Conservation (phyloP, 2,329 filamentous ascomycete genomes). For the Calonectria hongkongensis region DNA sequence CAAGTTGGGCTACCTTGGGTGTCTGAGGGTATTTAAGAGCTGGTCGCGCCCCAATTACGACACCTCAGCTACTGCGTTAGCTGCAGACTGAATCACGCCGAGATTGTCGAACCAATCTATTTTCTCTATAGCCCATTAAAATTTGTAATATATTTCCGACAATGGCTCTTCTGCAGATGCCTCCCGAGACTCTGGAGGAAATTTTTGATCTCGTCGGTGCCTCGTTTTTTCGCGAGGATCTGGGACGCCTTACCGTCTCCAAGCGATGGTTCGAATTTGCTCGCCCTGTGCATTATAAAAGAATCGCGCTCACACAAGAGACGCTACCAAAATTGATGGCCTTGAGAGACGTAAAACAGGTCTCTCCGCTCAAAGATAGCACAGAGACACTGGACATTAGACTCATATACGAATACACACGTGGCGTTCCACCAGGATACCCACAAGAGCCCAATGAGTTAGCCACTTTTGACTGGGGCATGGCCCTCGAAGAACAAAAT, state of each 20-base stretch:
- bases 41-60: too few species aligned
- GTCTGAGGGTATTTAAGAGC: too few species aligned
- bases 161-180: constrained; percentile 47
- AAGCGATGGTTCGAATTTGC: constrained; percentile 49
- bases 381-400: constrained; percentile 42
- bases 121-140: neutral
- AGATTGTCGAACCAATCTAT: neutral
- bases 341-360: neutral
- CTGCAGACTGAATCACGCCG: too few species aligned
- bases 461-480: neutral
- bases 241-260: constrained; percentile 45
- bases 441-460: neutral
- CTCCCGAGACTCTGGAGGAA: constrained; percentile 44
- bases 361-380: constrained; percentile 21
- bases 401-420: constrained; percentile 26
- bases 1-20: too few species aligned
- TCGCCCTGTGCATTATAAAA: constrained; percentile 35
- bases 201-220: constrained; percentile 45
- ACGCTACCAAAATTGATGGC: constrained; percentile 27
- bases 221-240: constrained; percentile 44
- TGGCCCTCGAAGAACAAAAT: neutral
- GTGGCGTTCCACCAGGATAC: neutral
- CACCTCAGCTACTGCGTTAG: too few species aligned
- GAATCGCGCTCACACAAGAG: constrained; percentile 34
- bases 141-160: neutral